These are phyloP conservation scores for Salix udensis DNA, from an alignment of 345 rosid genomes.

Conservation along the genomic window DNA sequence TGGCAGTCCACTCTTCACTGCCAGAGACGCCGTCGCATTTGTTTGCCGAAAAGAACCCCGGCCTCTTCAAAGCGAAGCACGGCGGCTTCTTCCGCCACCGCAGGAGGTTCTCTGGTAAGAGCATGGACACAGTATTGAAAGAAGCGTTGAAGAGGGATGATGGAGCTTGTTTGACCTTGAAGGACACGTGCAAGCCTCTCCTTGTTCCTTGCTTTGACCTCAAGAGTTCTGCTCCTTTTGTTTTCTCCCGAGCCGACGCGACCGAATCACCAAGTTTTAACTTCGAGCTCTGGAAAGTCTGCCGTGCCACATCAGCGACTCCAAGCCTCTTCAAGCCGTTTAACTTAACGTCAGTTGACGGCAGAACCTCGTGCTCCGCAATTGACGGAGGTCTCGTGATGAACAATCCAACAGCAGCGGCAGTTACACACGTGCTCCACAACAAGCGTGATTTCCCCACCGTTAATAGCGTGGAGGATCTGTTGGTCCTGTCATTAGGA, in stretches of 20 bases:
- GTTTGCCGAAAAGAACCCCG: slow-evolving; percentile 44
- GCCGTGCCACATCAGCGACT: slow-evolving; percentile 87
- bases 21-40: slow-evolving; percentile 60
- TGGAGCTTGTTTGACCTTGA: slow-evolving; percentile 62
- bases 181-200: slow-evolving; percentile 89
- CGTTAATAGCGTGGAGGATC: slow-evolving; percentile 80
- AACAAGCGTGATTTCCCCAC: slow-evolving; percentile 91
- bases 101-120: slow-evolving; percentile 53
- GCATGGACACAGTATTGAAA: slow-evolving; percentile 67
- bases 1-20: slow-evolving; percentile 69
- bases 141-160: slow-evolving; percentile 56
- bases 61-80: slow-evolving; percentile 46
- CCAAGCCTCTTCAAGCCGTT: slow-evolving; percentile 85
- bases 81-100: slow-evolving; percentile 46
- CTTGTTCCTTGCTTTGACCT: slow-evolving; percentile 96
- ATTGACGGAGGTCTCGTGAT: slow-evolving; percentile 92
- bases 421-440: slow-evolving; percentile 91
- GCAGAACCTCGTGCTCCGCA: slow-evolving; percentile 71
- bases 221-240: slow-evolving; percentile 87
- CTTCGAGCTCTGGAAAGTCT: slow-evolving; percentile 87
- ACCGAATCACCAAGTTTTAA: slow-evolving; percentile 82
- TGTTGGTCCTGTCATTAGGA: slow-evolving; percentile 77
- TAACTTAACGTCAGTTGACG: slow-evolving; percentile 61
- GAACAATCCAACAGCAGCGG: slow-evolving; percentile 97
- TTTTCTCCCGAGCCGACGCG: slow-evolving; percentile 96